phyloP scores from a whole-genome alignment of 1,139 yeast species.

The Blastobotrys persicus region DNA sequence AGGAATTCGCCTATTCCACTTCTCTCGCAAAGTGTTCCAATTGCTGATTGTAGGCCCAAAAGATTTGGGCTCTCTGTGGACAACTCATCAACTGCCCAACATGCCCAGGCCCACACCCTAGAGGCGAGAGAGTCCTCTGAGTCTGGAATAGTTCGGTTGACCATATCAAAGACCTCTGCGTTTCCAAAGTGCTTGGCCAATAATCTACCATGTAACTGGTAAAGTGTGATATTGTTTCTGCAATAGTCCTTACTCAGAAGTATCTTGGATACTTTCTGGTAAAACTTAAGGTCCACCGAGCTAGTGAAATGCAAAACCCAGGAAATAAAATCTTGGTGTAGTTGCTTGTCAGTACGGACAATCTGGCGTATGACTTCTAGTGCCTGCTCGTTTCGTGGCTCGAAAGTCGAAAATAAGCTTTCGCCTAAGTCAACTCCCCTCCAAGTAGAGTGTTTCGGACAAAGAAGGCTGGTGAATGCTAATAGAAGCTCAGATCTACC shows the following conservation, averaged over 20 bases:
- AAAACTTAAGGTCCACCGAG: constrained; percentile 4
- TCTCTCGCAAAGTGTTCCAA: not conserved
- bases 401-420: not conserved
- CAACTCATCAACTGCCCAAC: constrained; percentile 10
- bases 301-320: constrained; percentile 9
- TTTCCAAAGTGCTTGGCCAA: not conserved
- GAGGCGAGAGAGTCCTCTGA: not conserved
- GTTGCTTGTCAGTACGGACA: constrained; percentile 3
- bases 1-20: not conserved
- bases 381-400: not conserved
- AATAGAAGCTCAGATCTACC: constrained; percentile 4
- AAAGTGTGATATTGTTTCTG: not conserved
- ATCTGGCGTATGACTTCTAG: constrained; percentile 13
- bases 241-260: constrained; percentile 2
- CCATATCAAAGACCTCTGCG: not conserved
- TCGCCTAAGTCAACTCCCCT: not conserved
- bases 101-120: not conserved
- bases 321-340: constrained; percentile 6
- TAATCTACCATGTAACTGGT: constrained; percentile 10
- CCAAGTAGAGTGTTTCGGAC: not conserved
- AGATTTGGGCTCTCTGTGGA: not conserved
- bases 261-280: constrained; percentile 4
- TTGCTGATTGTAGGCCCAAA: not conserved
- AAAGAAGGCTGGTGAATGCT: not conserved
- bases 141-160: not conserved